Evolutionary conservation across 345 rosid genomes (phyloP).

Genomic region (Moricandia moricandioides): DNA sequence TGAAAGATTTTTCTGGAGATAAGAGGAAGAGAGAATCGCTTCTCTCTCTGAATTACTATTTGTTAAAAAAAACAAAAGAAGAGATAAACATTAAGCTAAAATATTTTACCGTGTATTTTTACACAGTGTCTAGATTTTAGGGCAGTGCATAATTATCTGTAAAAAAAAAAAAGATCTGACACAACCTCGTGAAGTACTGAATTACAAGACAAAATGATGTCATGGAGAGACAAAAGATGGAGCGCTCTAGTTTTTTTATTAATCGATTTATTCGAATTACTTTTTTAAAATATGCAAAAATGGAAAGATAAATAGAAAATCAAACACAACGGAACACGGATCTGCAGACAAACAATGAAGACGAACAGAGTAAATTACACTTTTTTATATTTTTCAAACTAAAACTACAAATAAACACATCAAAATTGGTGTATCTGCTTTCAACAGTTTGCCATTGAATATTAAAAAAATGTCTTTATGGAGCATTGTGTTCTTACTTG

Average conservation of each 20-base stretch:
- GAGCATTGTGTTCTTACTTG: constrained; percentile 43
- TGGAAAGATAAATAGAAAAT: constrained; percentile 15
- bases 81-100: not conserved
- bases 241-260: constrained; percentile 32
- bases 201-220: constrained; percentile 77
- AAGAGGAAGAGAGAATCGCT: too few relatives aligned
- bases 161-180: constrained; percentile 57
- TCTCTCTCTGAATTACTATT: too few relatives aligned
- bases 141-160: constrained; percentile 30
- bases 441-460: not conserved
- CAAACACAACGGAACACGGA: constrained; percentile 31
- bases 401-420: constrained; percentile 20
- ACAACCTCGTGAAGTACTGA: constrained; percentile 82
- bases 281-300: constrained; percentile 23
- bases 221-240: constrained; percentile 54
- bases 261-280: constrained; percentile 1
- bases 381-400: not conserved
- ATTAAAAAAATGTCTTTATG: constrained; percentile 26
- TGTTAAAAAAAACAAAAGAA: too few relatives aligned
- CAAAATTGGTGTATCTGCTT: constrained; percentile 29
- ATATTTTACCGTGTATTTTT: constrained; percentile 17
- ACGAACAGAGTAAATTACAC: constrained; percentile 27
- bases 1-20: too few relatives aligned
- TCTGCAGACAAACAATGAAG: constrained; percentile 42
- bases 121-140: constrained; percentile 38